These are phyloP conservation scores for Verticillium zaregamsianum DNA, from an alignment of 2,329 filamentous ascomycete genomes.

Conservation along the genomic window DNA sequence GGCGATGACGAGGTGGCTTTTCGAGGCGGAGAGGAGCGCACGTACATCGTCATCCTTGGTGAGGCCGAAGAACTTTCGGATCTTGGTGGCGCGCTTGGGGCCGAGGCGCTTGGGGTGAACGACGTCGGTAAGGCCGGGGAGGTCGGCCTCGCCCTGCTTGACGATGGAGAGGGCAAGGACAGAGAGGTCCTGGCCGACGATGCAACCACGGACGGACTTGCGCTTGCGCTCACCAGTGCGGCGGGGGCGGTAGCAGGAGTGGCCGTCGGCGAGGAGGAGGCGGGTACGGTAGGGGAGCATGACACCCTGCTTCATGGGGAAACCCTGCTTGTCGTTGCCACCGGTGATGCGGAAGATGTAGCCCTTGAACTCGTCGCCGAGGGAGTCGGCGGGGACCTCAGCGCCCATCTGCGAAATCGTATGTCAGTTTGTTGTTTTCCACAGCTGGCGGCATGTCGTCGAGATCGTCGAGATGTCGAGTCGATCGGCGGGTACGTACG, in stretches of 20 bases:
- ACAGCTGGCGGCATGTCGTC: slow-evolving; percentile 16
- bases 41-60: slow-evolving; percentile 99
- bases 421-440: slow-evolving; percentile 26
- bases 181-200: slow-evolving; percentile 91
- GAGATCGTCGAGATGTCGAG: slow-evolving; percentile 1
- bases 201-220: slow-evolving; percentile 98
- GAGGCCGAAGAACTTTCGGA: slow-evolving; percentile 99
- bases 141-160: slow-evolving; percentile 94
- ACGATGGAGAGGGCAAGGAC: slow-evolving; percentile 93
- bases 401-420: slow-evolving; percentile 64
- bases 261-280: slow-evolving; percentile 90
- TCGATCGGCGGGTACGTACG: slow-evolving; percentile 47
- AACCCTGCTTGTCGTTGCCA: slow-evolving; percentile 99
- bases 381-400: slow-evolving; percentile 87
- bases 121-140: slow-evolving; percentile 95
- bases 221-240: slow-evolving; percentile 98
- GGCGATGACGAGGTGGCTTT: slow-evolving; percentile 62
- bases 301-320: slow-evolving; percentile 99
- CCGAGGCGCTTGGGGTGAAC: slow-evolving; percentile 99
- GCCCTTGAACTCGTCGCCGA: slow-evolving; percentile 99
- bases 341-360: slow-evolving; percentile 99
- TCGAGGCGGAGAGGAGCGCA: slow-evolving; percentile 43
- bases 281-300: slow-evolving; percentile 98
- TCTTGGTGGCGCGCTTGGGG: slow-evolving; percentile 99
- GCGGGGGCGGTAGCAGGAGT: slow-evolving; percentile 99